Evolutionary conservation across 306 rosid species (phyloP).

Genomic region (Fragaria vesca): DNA sequence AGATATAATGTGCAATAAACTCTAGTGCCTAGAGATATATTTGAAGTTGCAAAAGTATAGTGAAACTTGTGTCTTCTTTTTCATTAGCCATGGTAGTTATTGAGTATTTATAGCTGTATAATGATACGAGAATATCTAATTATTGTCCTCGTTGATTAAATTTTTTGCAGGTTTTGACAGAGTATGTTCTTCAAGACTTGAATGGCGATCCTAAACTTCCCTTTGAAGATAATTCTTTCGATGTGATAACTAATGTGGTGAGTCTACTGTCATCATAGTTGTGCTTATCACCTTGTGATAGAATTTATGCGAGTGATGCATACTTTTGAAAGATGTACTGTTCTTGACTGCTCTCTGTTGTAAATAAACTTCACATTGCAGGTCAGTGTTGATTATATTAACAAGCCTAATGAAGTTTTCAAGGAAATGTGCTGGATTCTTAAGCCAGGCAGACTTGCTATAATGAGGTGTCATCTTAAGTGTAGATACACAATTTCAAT

Average conservation of each 20-base stretch:
- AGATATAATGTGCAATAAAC: neutral
- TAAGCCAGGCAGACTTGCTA: constrained; percentile 78
- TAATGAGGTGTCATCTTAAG: constrained; percentile 49
- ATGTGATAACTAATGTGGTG: constrained; percentile 77
- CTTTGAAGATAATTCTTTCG: constrained; percentile 68
- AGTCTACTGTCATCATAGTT: constrained; percentile 12
- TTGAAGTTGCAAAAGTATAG: neutral
- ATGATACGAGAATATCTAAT: neutral
- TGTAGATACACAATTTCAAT: no score
- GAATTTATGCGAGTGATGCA: neutral
- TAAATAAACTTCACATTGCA: constrained; percentile 24
- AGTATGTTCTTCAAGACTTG: constrained; percentile 63
- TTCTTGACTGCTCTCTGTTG: neutral
- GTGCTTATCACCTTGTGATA: neutral
- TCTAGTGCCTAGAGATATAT: neutral
- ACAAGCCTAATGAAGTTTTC: constrained; percentile 71
- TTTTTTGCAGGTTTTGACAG: constrained; percentile 64
- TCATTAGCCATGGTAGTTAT: neutral
- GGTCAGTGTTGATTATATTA: constrained; percentile 84
- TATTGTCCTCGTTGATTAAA: neutral
- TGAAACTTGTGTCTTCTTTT: neutral
- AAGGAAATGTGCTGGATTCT: constrained; percentile 66
- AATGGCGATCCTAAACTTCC: constrained; percentile 67
- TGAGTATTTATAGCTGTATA: neutral
- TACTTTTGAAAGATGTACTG: neutral